A percentile compares a stretch with the other conserved stretches of the same genome.
Evolutionary conservation across 1,284 basidiomycete species (phyloP).

Genomic region (Papiliotrema fonsecae): DNA sequence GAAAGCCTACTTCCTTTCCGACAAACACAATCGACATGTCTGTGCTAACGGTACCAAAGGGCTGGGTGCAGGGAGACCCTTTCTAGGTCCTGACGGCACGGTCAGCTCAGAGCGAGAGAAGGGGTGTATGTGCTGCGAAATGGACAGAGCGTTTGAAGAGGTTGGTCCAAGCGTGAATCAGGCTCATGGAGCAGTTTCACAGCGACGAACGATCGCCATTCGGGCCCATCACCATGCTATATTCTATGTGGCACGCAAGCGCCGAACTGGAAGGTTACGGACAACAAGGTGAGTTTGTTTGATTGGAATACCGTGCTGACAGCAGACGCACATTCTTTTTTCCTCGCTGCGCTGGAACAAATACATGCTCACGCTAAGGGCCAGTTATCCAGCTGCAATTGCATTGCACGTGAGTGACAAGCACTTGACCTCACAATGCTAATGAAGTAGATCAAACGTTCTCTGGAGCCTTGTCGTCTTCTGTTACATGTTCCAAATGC

Average conservation of each 20-base stretch:
- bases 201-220: conserved; percentile 64
- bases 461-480: conserved; percentile 78
- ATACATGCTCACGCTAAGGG: conserved; percentile 75
- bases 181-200: conserved; percentile 56
- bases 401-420: conserved; percentile 64
- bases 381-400: conserved; percentile 62
- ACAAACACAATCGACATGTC: conserved; percentile 50
- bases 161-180: conserved; percentile 46
- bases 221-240: conserved; percentile 78
- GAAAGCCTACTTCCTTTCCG: conserved; percentile 82
- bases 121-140: conserved; percentile 86
- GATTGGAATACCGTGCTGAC: not conserved
- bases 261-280: conserved; percentile 81
- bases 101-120: conserved; percentile 49
- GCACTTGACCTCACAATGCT: too few relatives aligned
- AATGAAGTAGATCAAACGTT: conserved; percentile 72
- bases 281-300: conserved; percentile 62
- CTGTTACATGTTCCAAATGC: conserved; percentile 76
- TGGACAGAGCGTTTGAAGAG: conserved; percentile 87
- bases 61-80: conserved; percentile 30
- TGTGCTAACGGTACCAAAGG: conserved; percentile 33
- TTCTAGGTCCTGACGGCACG: conserved; percentile 17
- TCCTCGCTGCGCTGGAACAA: conserved; percentile 72
- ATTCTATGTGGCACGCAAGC: conserved; percentile 79
- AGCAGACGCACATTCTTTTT: conserved; percentile 54